phyloP scores from a whole-genome alignment of 2,329 filamentous ascomycete species.

The Cytospora paraplurivora region DNA sequence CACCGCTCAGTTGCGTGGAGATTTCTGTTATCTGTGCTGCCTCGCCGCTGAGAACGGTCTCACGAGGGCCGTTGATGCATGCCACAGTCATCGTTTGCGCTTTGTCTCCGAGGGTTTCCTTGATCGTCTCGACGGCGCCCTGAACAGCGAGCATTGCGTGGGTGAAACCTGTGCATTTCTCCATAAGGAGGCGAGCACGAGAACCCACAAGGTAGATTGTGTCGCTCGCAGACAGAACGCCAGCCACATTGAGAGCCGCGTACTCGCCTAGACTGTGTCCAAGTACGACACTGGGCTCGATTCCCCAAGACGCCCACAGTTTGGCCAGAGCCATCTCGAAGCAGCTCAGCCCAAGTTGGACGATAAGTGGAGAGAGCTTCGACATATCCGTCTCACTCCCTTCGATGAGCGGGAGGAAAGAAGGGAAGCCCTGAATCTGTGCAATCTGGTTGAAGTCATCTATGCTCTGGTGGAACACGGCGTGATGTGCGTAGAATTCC shows the following conservation, averaged over 20 bases:
- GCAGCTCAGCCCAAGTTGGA: slow-evolving; percentile 57
- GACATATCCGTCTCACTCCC: slow-evolving; percentile 47
- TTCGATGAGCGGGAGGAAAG: slow-evolving; percentile 55
- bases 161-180: slow-evolving; percentile 65
- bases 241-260: slow-evolving; percentile 68
- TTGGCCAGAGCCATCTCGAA: slow-evolving; percentile 60
- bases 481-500: slow-evolving; percentile 50
- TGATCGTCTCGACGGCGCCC: slow-evolving; percentile 54
- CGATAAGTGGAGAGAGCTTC: slow-evolving; percentile 51
- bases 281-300: slow-evolving; percentile 51
- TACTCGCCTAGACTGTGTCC: slow-evolving; percentile 69
- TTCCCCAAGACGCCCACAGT: slow-evolving; percentile 59
- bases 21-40: slow-evolving; percentile 48
- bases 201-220: slow-evolving; percentile 71
- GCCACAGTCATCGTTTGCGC: slow-evolving; percentile 53
- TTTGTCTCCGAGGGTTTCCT: slow-evolving; percentile 50
- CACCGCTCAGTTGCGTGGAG: slow-evolving; percentile 39
- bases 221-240: slow-evolving; percentile 70
- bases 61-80: slow-evolving; percentile 74
- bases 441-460: slow-evolving; percentile 59
- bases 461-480: slow-evolving; percentile 53
- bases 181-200: slow-evolving; percentile 65
- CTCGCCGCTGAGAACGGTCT: slow-evolving; percentile 68
- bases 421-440: slow-evolving; percentile 56
- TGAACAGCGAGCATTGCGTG: slow-evolving; percentile 61